Evolutionary conservation across 805 yeast species (phyloP), one percentile per base, ranked within the genome.

Genomic region (Hanseniaspora mollemarum): DNA sequence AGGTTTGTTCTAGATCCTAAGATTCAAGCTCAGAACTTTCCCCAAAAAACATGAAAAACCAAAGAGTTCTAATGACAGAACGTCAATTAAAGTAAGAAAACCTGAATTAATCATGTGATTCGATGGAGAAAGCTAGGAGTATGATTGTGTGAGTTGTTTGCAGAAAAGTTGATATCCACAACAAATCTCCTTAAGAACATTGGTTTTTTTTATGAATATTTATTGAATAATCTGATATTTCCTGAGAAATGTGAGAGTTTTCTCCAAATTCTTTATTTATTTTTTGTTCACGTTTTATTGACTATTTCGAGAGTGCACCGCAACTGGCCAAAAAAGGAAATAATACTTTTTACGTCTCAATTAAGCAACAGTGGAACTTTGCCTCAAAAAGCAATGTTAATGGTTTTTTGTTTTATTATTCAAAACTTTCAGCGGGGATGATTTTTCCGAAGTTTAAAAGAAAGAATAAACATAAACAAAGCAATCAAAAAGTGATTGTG

Each of bases 1-100:
- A 40, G 26, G 29, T 40, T 35, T 48, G 22, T 13, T 48, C 45
- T 48, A 48, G 51, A 40, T 39, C 51, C 45, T 19, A 19, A 48
- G 41, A 31, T 10, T 12, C 44, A 46, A 24, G 12, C 25, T 31
- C 26, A 24, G 15, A 13, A 18, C 15, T 40, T 7, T 15, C 40
- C 24, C 45, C 26, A 48, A 40, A 32, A 21, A 32, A 33, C n/a
- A 25, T 12, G 18, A 33, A 48, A 33, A 25, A 33, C 24, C 13
- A 40, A 8, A 15, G 16, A 13, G 13, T n/a, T 40, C 45, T 33
- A 24, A 40, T 48, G 51, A 33, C 51, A 48, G 45, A 48, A 48
- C 51, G 51, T 26, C 51, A 48, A 46, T 21, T 39, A 33, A 12
- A 39, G 51, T 39, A n/a, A 26, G 45, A 40, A 18, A 26, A 25